Evolutionary conservation across 805 yeast species (phyloP).

Genomic region (Blastobotrys robertii): DNA sequence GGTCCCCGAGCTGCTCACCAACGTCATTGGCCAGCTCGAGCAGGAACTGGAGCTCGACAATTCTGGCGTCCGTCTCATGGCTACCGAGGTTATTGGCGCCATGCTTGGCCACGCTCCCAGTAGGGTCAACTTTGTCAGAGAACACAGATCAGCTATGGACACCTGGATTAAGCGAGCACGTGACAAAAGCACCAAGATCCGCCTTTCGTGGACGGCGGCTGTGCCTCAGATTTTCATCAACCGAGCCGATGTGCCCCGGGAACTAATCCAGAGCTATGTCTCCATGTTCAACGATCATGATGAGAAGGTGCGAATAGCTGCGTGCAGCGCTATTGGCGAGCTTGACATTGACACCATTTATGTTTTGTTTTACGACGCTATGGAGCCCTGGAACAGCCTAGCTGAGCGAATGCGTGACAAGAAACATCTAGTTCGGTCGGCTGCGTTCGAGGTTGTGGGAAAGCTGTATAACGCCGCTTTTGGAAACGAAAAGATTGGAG

Average conservation of each 20-base stretch:
- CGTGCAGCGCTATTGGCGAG: conserved; percentile 40
- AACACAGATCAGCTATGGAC: conserved; percentile 51
- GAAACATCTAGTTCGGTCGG: conserved; percentile 51
- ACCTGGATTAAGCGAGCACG: conserved; percentile 62
- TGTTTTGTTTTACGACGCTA: conserved; percentile 35
- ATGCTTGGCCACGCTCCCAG: conserved; percentile 44
- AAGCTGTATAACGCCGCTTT: conserved; percentile 43
- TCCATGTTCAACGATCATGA: conserved; percentile 69
- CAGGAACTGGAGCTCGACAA: conserved; percentile 66
- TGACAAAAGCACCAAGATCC: conserved; percentile 55
- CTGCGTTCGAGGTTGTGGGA: conserved; percentile 46
- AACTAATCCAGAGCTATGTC: conserved; percentile 32
- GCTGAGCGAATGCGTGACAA: conserved; percentile 64
- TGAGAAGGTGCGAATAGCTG: conserved; percentile 56
- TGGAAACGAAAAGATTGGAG: conserved; percentile 21
- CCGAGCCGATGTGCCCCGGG: conserved; percentile 29
- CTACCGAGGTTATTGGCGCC: conserved; percentile 64
- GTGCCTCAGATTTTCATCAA: conserved; percentile 38
- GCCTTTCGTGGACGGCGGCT: conserved; percentile 60
- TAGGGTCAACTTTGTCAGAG: conserved; percentile 45
- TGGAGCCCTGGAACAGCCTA: conserved; percentile 29
- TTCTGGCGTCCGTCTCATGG: conserved; percentile 48
- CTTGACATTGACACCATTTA: conserved; percentile 40
- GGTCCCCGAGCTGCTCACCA: conserved; percentile 62
- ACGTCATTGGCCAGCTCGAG: conserved; percentile 70